Percentiles rank a stretch among this genome's conserved stretches.
These are phyloP conservation scores for Helotiales sp. DNA, from an alignment of 2,329 filamentous ascomycete species.

Conservation along the genomic window DNA sequence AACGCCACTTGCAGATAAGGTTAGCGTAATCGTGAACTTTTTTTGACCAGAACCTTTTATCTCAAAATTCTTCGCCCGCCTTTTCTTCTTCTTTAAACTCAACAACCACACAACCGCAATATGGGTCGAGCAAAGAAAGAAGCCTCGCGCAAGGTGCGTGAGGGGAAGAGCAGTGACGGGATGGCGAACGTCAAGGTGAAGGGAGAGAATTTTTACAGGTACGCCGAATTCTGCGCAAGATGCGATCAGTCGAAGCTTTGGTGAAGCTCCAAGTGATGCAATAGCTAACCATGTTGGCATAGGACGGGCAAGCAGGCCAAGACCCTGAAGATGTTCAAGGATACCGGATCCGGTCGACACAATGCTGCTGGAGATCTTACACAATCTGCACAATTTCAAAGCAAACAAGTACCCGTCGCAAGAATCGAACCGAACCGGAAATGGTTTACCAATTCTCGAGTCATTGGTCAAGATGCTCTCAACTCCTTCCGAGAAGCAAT, in stretches of 20 bases:
- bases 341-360: conserved; percentile 74
- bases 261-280: conserved; percentile 6
- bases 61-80: conserved; percentile 26
- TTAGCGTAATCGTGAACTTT: conserved; percentile 26
- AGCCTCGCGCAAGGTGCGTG: conserved; percentile 76
- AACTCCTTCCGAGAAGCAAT: conserved; percentile 89
- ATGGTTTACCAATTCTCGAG: conserved; percentile 95
- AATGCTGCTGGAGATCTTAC: conserved; percentile 85
- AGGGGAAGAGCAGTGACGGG: conserved; percentile 84
- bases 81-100: conserved; percentile 34
- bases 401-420: conserved; percentile 78
- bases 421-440: conserved; percentile 94
- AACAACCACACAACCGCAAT: conserved; percentile 37
- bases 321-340: conserved; percentile 87
- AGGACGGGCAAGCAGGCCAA: conserved; percentile 84
- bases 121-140: conserved; percentile 97
- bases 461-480: conserved; percentile 87
- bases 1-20: conserved; percentile 20
- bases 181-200: conserved; percentile 92
- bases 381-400: conserved; percentile 84
- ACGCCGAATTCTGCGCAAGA: conserved; percentile 38
- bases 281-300: conserved; percentile 4
- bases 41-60: too few species aligned
- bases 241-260: neutral
- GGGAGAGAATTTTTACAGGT: conserved; percentile 98